These are phyloP conservation scores for Annulohypoxylon truncatum DNA, from an alignment of 2,329 filamentous ascomycete species.

Conservation along the genomic window DNA sequence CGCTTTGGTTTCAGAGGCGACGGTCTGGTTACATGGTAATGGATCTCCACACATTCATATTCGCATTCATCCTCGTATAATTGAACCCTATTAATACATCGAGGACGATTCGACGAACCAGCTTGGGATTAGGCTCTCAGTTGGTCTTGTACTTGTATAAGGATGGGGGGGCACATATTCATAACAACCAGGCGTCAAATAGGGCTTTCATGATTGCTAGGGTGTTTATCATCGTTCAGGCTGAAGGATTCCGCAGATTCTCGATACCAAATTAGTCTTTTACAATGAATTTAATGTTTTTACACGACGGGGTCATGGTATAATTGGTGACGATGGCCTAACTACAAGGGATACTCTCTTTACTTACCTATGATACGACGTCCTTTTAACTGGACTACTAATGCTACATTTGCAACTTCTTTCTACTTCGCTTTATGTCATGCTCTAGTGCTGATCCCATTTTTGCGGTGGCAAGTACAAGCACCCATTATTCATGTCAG, in stretches of 20 bases:
- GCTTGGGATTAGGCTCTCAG: not conserved
- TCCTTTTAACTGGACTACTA: too few relatives aligned
- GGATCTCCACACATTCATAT: not conserved
- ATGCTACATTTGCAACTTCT: too few relatives aligned
- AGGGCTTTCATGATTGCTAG: not conserved
- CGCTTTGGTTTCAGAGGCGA: not conserved
- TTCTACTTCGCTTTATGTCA: too few relatives aligned
- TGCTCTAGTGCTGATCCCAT: too few relatives aligned
- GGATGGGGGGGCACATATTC: conserved; percentile 4
- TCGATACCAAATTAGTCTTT: not conserved
- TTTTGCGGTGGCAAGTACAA: too few relatives aligned
- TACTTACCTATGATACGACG: not conserved
- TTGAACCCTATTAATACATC: not conserved
- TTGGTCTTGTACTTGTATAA: conserved; percentile 15
- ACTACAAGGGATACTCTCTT: not conserved
- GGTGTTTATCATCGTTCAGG: not conserved
- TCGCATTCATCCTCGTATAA: not conserved
- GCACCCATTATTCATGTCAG: too few relatives aligned
- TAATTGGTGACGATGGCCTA: not conserved
- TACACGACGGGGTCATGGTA: not conserved
- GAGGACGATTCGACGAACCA: not conserved
- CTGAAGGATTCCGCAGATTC: not conserved
- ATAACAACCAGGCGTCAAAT: not conserved
- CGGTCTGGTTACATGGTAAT: not conserved
- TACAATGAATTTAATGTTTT: not conserved